phyloP scores from a whole-genome alignment of 768 basidiomycete species.

The Podaxis pistillaris region DNA sequence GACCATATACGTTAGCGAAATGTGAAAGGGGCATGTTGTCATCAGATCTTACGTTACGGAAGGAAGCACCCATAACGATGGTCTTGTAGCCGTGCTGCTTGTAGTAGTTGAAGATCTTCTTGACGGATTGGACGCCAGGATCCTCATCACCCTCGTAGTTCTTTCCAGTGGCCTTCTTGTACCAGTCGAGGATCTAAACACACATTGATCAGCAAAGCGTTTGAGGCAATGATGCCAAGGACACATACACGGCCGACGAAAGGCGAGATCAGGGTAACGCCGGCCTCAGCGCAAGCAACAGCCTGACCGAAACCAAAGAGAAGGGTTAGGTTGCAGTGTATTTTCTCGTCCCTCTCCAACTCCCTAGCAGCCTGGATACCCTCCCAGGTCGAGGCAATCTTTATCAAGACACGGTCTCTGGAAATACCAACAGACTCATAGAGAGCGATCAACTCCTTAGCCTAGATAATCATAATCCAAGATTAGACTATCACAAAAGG shows the following conservation, averaged over 20 bases:
- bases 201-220: constrained; percentile 14
- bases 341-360: constrained; percentile 87
- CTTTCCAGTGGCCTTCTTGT: constrained; percentile 91
- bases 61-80: constrained; percentile 99
- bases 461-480: constrained; percentile 35
- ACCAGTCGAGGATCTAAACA: constrained; percentile 92
- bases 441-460: constrained; percentile 86
- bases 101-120: constrained; percentile 99
- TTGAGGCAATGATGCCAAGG: constrained; percentile 15
- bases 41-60: constrained; percentile 81
- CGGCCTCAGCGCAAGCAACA: constrained; percentile 97
- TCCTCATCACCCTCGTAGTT: constrained; percentile 88
- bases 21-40: not conserved
- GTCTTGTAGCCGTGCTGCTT: constrained; percentile 98
- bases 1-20: constrained; percentile 7
- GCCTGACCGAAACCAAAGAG: constrained; percentile 99
- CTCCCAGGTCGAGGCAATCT: constrained; percentile 99
- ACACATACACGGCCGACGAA: constrained; percentile 92
- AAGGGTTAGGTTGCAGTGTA: constrained; percentile 99
- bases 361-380: constrained; percentile 99
- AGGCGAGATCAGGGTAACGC: constrained; percentile 97
- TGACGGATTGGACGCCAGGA: constrained; percentile 94
- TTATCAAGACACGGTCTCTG: constrained; percentile 95
- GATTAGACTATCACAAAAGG: constrained; percentile 8
- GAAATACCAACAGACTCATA: constrained; percentile 93